A percentile compares a stretch with the other conserved stretches of the same genome.
Conservation (phyloP, 371 early-diverging fungal genomes). For the Catenaria anguillulae region DNA sequence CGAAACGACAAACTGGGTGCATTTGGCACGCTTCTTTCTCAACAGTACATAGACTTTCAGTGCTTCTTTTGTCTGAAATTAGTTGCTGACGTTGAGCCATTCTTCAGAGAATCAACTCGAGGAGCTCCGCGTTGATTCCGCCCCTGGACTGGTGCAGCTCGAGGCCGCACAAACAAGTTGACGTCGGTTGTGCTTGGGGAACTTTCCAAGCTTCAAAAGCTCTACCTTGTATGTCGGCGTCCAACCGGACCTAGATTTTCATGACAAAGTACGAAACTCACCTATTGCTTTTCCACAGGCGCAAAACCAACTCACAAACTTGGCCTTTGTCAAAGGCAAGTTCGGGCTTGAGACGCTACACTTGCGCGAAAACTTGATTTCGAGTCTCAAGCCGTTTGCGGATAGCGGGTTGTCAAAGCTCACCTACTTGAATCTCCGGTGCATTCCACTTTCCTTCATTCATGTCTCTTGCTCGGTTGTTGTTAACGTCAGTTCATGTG, state of each 20-base stretch:
- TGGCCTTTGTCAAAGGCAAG: not conserved
- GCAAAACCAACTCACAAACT: not conserved
- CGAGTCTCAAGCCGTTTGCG: not conserved
- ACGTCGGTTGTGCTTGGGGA: not conserved
- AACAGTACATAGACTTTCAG: not conserved
- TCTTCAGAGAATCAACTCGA: not conserved
- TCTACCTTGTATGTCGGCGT: conserved; percentile 5
- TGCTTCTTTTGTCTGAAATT: not conserved
- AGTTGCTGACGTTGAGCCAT: not conserved
- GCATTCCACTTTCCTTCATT: not conserved
- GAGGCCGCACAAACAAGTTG: conserved; percentile 2
- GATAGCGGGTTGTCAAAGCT: not conserved
- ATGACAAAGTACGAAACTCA: too few relatives aligned
- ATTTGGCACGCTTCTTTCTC: not conserved
- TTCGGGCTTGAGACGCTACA: not conserved
- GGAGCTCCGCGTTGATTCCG: not conserved
- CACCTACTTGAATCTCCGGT: conserved; percentile 5
- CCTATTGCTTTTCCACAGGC: too few relatives aligned
- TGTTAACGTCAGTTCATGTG: too few relatives aligned
- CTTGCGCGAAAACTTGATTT: conserved; percentile 1
- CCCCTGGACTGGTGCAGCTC: not conserved
- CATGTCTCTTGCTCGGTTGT: too few relatives aligned
- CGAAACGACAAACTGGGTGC: not conserved
- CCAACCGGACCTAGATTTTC: too few relatives aligned
- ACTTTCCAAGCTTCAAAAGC: not conserved